Evolutionary conservation across 2,329 filamentous ascomycete species (phyloP).

Genomic region (Monilinia polystroma): DNA sequence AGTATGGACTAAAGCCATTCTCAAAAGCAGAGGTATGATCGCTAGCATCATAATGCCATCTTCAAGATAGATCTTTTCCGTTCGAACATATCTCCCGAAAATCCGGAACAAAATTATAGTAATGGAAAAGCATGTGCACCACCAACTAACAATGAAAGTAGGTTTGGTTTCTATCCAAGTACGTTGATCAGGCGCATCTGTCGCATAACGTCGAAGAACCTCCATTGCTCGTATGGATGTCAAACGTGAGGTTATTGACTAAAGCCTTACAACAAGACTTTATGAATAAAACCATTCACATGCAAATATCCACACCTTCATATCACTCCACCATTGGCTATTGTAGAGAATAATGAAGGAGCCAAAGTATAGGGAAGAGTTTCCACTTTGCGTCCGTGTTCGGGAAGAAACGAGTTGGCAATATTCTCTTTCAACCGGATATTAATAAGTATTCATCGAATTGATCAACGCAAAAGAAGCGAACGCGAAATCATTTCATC

Average conservation of each 20-base stretch:
- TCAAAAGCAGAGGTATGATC: slow-evolving; percentile 73
- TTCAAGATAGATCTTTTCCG: slow-evolving; percentile 80
- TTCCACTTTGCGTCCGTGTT: not conserved
- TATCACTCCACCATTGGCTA: not conserved
- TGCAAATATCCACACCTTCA: not conserved
- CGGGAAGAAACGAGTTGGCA: slow-evolving; percentile 6
- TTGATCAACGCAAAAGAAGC: not conserved
- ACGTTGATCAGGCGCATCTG: slow-evolving; percentile 32
- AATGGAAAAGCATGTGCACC: slow-evolving; percentile 80
- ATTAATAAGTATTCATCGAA: not conserved
- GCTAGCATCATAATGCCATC: slow-evolving; percentile 82
- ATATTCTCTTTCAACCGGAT: not conserved
- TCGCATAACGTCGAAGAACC: slow-evolving; percentile 31
- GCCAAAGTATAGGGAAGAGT: not conserved
- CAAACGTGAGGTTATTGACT: not conserved
- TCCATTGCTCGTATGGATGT: slow-evolving; percentile 29
- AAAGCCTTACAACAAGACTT: not conserved
- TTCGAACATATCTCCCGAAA: slow-evolving; percentile 78
- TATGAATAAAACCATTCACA: not conserved
- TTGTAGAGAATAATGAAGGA: not conserved
- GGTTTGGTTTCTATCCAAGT: slow-evolving; percentile 63
- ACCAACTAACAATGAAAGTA: slow-evolving; percentile 90
- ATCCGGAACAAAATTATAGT: slow-evolving; percentile 79
- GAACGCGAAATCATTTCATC: not conserved
- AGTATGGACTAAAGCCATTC: slow-evolving; percentile 84